Evolutionary conservation across 2,329 filamentous ascomycete species (phyloP).

Genomic region (Monosporascus sp.): DNA sequence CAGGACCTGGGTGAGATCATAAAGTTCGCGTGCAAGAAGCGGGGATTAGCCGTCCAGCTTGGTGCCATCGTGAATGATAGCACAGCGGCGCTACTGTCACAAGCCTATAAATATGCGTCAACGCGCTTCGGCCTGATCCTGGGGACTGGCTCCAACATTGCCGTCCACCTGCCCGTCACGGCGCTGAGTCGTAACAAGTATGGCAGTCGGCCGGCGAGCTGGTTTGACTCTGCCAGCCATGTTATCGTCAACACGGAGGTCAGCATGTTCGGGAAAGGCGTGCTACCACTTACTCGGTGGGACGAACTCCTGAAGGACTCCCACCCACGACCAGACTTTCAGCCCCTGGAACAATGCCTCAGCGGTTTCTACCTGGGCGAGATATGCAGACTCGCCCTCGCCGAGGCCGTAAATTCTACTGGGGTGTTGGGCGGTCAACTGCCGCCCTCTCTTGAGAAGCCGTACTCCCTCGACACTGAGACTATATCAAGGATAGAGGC

Average conservation of each 20-base stretch:
- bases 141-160: conserved; percentile 63
- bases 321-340: conserved; percentile 41
- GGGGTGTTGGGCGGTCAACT: conserved; percentile 52
- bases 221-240: conserved; percentile 55
- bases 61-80: conserved; percentile 63
- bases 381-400: conserved; percentile 51
- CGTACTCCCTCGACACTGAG: conserved; percentile 57
- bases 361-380: conserved; percentile 65
- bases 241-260: conserved; percentile 65
- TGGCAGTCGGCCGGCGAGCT: conserved; percentile 46
- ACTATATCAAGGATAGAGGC: conserved; percentile 52
- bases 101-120: conserved; percentile 53
- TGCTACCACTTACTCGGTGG: conserved; percentile 58
- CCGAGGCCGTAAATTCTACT: conserved; percentile 53
- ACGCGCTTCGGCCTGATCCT: conserved; percentile 62
- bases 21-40: conserved; percentile 44
- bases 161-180: conserved; percentile 56
- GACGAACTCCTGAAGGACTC: conserved; percentile 47
- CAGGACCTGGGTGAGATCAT: conserved; percentile 57
- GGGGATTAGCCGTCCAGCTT: conserved; percentile 50
- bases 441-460: conserved; percentile 45
- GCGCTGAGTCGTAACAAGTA: conserved; percentile 53
- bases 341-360: conserved; percentile 42
- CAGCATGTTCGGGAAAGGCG: conserved; percentile 58
- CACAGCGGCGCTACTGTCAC: conserved; percentile 59